A percentile compares a stretch with the other conserved stretches of the same genome.
These are phyloP conservation scores for Russula sp. DNA, from an alignment of 768 basidiomycete species.

Conservation along the genomic window DNA sequence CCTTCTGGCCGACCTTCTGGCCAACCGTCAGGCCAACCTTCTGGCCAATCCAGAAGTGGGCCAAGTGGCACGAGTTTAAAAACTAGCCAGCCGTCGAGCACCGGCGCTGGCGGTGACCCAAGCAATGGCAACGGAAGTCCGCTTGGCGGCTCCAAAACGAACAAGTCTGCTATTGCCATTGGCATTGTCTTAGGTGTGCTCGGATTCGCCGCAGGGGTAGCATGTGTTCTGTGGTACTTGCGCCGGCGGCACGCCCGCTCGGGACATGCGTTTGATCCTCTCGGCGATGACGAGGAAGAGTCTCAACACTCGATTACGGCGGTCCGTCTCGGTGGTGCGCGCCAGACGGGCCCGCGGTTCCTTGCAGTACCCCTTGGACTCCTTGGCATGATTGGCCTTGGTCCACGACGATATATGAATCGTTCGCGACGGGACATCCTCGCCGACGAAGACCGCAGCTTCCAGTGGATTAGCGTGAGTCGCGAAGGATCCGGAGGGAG, in stretches of 20 bases:
- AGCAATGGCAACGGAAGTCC: conserved; percentile 4
- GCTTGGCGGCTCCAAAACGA: background rate
- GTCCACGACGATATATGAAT: conserved; percentile 14
- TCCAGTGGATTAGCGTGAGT: conserved; percentile 31
- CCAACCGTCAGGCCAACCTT: no score
- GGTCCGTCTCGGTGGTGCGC: conserved; percentile 25
- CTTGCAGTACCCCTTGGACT: conserved; percentile 31
- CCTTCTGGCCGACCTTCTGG: no score
- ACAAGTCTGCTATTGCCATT: conserved; percentile 52
- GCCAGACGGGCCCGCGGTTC: conserved; percentile 32
- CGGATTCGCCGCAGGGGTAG: conserved; percentile 47
- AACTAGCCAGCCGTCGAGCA: conserved; percentile 15
- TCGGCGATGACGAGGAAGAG: conserved; percentile 38
- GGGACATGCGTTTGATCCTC: conserved; percentile 34
- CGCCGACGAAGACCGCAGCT: conserved; percentile 66
- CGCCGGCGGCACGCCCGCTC: conserved; percentile 37
- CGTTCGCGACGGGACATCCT: conserved; percentile 64
- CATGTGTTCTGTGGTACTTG: conserved; percentile 46
- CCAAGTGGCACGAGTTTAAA: conserved; percentile 22
- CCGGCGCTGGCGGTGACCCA: conserved; percentile 12
- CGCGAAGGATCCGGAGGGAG: conserved; percentile 32
- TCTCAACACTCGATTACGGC: conserved; percentile 36
- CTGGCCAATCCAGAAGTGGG: background rate
- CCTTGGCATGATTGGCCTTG: conserved; percentile 40
- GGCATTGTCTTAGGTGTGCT: conserved; percentile 61